Evolutionary conservation across 805 yeast genomes (phyloP).

Genomic region (Yamadazyma endophytica): DNA sequence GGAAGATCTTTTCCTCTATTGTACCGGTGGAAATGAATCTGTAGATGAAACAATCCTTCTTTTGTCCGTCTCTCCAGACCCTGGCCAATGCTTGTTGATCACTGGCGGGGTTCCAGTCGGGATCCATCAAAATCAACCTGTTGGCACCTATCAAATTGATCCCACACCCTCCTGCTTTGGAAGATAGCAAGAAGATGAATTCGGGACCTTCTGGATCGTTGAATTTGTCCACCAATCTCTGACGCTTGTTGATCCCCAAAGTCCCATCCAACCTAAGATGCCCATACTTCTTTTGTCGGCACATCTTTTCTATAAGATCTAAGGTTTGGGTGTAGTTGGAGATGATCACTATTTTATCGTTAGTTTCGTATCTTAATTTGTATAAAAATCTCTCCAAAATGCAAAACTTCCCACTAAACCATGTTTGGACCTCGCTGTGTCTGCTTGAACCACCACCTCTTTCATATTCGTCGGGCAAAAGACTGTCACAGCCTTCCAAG

Average conservation of each 20-base stretch:
- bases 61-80: slow-evolving; percentile 99
- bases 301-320: slow-evolving; percentile 84
- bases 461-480: slow-evolving; percentile 74
- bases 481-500: slow-evolving; percentile 59
- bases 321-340: slow-evolving; percentile 94
- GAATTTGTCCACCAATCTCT: slow-evolving; percentile 84
- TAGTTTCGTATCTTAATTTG: slow-evolving; percentile 72
- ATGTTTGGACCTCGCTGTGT: slow-evolving; percentile 67
- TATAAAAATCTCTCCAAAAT: slow-evolving; percentile 81
- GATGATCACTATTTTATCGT: slow-evolving; percentile 91
- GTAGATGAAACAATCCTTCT: slow-evolving; percentile 92
- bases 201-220: slow-evolving; percentile 88
- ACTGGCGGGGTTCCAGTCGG: slow-evolving; percentile 98
- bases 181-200: slow-evolving; percentile 82
- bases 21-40: slow-evolving; percentile 92
- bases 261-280: slow-evolving; percentile 86
- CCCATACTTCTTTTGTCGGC: slow-evolving; percentile 73
- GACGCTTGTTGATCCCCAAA: slow-evolving; percentile 86
- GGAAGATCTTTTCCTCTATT: slow-evolving; percentile 94
- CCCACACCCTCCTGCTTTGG: slow-evolving; percentile 99
- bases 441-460: slow-evolving; percentile 47
- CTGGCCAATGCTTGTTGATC: slow-evolving; percentile 97
- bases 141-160: slow-evolving; percentile 96
- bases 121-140: slow-evolving; percentile 78
- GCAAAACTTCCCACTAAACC: slow-evolving; percentile 82